Conservation (phyloP, 441 rosid species). For the Populus trichocarpa region DNA sequence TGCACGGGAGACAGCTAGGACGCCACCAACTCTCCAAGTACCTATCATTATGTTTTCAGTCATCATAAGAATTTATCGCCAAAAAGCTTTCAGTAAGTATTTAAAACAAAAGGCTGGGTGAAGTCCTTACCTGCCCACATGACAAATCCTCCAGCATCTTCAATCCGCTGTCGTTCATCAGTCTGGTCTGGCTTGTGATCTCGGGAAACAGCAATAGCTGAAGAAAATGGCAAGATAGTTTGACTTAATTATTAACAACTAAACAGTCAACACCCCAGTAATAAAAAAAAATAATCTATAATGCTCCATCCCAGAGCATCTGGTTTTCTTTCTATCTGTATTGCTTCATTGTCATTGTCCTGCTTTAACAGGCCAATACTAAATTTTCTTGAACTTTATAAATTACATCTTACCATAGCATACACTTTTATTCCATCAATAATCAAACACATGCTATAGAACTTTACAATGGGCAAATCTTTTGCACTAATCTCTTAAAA, state of each 20-base stretch:
- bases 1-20: constrained; percentile 99
- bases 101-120: neutral
- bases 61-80: neutral
- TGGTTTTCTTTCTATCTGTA: neutral
- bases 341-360: neutral
- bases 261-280: neutral
- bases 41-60: constrained; percentile 42
- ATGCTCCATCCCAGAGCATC: constrained; percentile 3
- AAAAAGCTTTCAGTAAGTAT: neutral
- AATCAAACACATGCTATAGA: too few species aligned
- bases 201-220: constrained; percentile 95
- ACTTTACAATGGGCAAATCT: neutral
- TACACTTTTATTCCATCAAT: neutral
- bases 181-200: constrained; percentile 98
- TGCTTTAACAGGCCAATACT: neutral
- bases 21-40: constrained; percentile 99
- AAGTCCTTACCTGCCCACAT: constrained; percentile 90
- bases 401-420: neutral
- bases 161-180: constrained; percentile 95
- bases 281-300: neutral
- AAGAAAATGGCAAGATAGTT: constrained; percentile 15
- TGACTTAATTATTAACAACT: constrained; percentile 4
- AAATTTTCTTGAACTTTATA: neutral
- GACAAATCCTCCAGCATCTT: constrained; percentile 97
- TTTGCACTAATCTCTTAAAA: neutral